phyloP scores from a whole-genome alignment of 2,329 filamentous ascomycete genomes.

The Colletotrichum sp. region DNA sequence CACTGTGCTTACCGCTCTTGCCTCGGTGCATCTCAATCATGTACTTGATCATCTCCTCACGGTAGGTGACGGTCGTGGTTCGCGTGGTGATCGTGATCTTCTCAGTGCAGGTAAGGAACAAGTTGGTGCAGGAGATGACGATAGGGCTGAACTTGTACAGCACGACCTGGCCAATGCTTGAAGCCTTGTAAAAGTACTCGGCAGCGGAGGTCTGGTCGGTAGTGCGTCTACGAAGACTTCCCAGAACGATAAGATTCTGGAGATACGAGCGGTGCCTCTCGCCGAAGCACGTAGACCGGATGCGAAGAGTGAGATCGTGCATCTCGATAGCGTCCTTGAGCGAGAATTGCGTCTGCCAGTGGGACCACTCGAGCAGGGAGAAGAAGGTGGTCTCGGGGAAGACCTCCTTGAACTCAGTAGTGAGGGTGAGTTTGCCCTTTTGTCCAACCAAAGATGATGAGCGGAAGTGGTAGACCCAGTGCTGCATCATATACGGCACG shows the following conservation, averaged over 20 bases:
- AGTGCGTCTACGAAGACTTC: constrained; percentile 32
- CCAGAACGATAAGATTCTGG: constrained; percentile 41
- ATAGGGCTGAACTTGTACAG: constrained; percentile 35
- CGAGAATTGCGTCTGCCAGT: constrained; percentile 30
- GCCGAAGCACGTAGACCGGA: constrained; percentile 39
- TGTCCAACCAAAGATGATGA: constrained; percentile 33
- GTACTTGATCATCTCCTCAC: constrained; percentile 41
- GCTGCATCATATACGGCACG: constrained; percentile 37
- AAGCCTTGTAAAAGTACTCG: constrained; percentile 40
- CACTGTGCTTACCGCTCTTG: constrained; percentile 36
- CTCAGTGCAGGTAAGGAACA: constrained; percentile 39
- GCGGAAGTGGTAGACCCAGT: constrained; percentile 42
- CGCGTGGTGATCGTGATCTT: constrained; percentile 36
- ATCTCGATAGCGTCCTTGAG: constrained; percentile 28
- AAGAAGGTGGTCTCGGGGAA: constrained; percentile 42
- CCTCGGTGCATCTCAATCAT: constrained; percentile 42
- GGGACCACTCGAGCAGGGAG: constrained; percentile 36
- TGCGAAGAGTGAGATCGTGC: constrained; percentile 37
- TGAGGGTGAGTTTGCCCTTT: constrained; percentile 31
- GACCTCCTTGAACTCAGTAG: constrained; percentile 36
- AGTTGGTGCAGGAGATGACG: constrained; percentile 37
- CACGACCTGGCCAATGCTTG: constrained; percentile 32
- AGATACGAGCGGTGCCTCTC: constrained; percentile 38
- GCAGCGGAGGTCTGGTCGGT: constrained; percentile 29
- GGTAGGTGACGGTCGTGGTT: constrained; percentile 38